These are phyloP conservation scores for Aspergillus tamarii DNA, from an alignment of 2,329 filamentous ascomycete species.

Conservation along the genomic window DNA sequence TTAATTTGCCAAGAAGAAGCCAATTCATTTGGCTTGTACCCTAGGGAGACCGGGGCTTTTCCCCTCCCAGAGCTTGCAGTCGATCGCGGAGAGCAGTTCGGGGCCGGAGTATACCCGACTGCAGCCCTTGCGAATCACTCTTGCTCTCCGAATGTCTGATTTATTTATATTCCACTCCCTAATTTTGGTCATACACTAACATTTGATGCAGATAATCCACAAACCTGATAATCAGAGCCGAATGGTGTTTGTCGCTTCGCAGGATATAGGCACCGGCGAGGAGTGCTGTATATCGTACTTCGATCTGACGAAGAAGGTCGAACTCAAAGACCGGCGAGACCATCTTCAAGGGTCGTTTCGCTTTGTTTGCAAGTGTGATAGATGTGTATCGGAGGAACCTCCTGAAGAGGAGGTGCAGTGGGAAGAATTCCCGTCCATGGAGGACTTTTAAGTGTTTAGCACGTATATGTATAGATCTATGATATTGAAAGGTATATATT, in stretches of 20 bases:
- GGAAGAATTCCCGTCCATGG: conserved; percentile 22
- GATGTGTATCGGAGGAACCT: conserved; percentile 30
- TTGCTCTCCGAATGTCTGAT: conserved; percentile 24
- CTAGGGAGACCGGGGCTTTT: conserved; percentile 17
- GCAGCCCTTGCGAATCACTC: conserved; percentile 28
- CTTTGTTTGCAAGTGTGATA: conserved; percentile 33
- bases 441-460: not conserved
- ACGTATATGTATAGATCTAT: not conserved
- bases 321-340: conserved; percentile 25
- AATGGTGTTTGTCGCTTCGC: conserved; percentile 35
- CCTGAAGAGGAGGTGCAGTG: conserved; percentile 16
- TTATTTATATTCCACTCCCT: not conserved
- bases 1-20: conserved; percentile 27
- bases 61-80: conserved; percentile 7
- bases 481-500: not conserved
- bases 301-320: conserved; percentile 27
- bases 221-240: conserved; percentile 33
- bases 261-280: conserved; percentile 32
- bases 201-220: conserved; percentile 27
- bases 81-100: conserved; percentile 23
- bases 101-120: conserved; percentile 23
- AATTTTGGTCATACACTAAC: conserved; percentile 7
- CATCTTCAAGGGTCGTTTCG: conserved; percentile 31
- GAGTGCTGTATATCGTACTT: conserved; percentile 42
- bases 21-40: conserved; percentile 26